Conservation (phyloP, 192 early-diverging fungal species). For the Gonapodya sp. region DNA sequence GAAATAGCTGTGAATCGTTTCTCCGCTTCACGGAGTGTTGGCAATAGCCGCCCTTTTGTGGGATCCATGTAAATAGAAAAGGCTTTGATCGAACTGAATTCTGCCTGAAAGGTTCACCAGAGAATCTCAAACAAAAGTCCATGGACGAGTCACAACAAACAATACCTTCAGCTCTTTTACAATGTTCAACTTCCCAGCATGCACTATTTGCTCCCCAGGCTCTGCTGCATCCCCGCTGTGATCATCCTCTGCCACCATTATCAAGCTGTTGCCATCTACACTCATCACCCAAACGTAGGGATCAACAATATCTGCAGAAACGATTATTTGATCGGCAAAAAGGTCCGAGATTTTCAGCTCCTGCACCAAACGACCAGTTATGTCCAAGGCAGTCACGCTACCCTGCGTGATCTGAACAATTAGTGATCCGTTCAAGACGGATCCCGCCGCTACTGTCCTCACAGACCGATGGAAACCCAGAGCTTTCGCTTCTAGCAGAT, state of each 20-base stretch:
- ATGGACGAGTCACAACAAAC: background rate
- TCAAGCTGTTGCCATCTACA: conserved; percentile 43
- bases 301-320: conserved; percentile 64
- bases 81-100: conserved; percentile 1
- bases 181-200: conserved; percentile 11
- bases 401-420: conserved; percentile 77
- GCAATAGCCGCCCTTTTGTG: conserved; percentile 3
- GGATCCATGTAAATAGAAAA: conserved; percentile 10
- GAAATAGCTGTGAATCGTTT: background rate
- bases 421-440: conserved; percentile 54
- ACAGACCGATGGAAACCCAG: conserved; percentile 65
- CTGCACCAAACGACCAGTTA: conserved; percentile 46
- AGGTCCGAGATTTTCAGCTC: conserved; percentile 26
- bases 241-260: conserved; percentile 48
- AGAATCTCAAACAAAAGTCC: background rate
- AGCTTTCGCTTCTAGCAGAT: conserved; percentile 65
- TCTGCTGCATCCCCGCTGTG: background rate
- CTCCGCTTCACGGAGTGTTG: background rate
- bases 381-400: conserved; percentile 61
- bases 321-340: conserved; percentile 37
- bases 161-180: conserved; percentile 25
- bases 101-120: conserved; percentile 1
- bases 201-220: background rate
- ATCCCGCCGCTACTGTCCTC: conserved; percentile 67
- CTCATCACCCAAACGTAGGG: conserved; percentile 69